These are phyloP conservation scores for Symbiodinium pilosum DNA, from an alignment of 73 alveolate genomes.

Conservation along the genomic window DNA sequence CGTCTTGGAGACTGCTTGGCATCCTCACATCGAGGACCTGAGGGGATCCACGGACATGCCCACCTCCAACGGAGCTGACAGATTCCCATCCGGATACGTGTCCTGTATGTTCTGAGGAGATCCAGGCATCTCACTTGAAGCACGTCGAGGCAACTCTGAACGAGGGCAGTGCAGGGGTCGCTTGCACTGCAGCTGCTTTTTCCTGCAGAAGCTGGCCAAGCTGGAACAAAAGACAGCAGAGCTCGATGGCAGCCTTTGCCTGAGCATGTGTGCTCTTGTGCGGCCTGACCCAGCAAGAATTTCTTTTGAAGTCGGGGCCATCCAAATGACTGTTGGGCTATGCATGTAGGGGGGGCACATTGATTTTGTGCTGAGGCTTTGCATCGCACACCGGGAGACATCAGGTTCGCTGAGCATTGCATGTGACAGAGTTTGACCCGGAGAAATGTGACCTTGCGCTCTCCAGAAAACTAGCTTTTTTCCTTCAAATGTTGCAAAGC, in stretches of 20 bases:
- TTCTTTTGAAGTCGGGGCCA: neutral
- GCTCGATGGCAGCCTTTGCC: slow-evolving; percentile 15
- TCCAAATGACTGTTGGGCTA: neutral
- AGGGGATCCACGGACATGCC: no score
- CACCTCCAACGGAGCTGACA: no score
- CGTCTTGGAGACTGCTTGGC: slow-evolving; percentile 72
- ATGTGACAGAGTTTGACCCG: no score
- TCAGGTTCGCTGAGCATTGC: no score
- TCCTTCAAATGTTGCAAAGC: no score
- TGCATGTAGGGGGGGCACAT: neutral
- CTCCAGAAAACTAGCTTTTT: no score
- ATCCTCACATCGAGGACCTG: slow-evolving; percentile 51
- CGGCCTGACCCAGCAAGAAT: no score
- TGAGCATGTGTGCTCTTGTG: no score
- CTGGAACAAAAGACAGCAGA: slow-evolving; percentile 43
- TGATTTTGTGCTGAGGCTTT: neutral
- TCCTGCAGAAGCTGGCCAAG: neutral
- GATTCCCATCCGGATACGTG: no score
- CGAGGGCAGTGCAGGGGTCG: neutral
- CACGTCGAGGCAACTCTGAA: slow-evolving; percentile 35
- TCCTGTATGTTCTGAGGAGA: slow-evolving; percentile 56
- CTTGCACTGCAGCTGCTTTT: neutral
- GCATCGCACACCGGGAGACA: neutral
- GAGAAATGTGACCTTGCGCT: no score
- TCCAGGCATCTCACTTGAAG: slow-evolving; percentile 37